A percentile compares a stretch with the other conserved stretches of the same genome.
Conservation (phyloP, 176 grass and related monocot genomes). For the Miscanthus lutarioriparius region DNA sequence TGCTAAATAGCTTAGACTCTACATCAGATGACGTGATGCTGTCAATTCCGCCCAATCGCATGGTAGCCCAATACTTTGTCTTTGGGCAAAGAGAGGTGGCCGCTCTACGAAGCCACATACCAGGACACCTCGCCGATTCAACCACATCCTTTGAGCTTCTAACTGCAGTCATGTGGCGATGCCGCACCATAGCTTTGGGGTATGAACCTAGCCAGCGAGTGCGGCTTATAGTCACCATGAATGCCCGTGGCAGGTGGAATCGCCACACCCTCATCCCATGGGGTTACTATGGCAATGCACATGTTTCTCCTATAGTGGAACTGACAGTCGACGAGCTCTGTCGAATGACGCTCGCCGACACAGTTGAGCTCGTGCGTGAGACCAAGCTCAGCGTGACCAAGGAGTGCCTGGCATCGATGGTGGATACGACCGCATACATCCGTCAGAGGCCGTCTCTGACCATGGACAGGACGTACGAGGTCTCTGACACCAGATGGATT, state of each 20-base stretch:
- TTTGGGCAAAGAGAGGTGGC: slow-evolving; percentile 29
- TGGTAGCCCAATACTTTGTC: slow-evolving; percentile 30
- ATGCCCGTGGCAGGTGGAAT: slow-evolving; percentile 43
- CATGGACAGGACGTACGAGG: slow-evolving; percentile 38
- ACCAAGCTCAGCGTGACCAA: slow-evolving; percentile 33
- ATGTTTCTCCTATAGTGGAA: slow-evolving; percentile 25
- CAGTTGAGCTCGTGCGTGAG: slow-evolving; percentile 22
- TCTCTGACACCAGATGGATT: slow-evolving; percentile 35
- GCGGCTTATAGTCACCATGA: slow-evolving; percentile 43
- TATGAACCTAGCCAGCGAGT: neutral
- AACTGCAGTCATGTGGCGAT: slow-evolving; percentile 37
- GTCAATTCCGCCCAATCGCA: slow-evolving; percentile 10
- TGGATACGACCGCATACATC: neutral
- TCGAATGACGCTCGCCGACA: neutral
- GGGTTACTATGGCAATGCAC: slow-evolving; percentile 42
- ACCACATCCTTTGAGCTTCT: slow-evolving; percentile 25
- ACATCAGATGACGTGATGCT: slow-evolving; percentile 18
- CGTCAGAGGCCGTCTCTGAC: slow-evolving; percentile 16
- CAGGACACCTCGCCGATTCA: neutral
- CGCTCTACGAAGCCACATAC: neutral
- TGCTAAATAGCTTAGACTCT: neutral
- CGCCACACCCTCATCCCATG: slow-evolving; percentile 4
- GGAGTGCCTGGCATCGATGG: slow-evolving; percentile 15
- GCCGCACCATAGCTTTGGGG: slow-evolving; percentile 30
- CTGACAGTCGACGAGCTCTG: slow-evolving; percentile 9